Conservation (phyloP, 2,329 filamentous ascomycete species). For the Aspergillus caelatus region DNA sequence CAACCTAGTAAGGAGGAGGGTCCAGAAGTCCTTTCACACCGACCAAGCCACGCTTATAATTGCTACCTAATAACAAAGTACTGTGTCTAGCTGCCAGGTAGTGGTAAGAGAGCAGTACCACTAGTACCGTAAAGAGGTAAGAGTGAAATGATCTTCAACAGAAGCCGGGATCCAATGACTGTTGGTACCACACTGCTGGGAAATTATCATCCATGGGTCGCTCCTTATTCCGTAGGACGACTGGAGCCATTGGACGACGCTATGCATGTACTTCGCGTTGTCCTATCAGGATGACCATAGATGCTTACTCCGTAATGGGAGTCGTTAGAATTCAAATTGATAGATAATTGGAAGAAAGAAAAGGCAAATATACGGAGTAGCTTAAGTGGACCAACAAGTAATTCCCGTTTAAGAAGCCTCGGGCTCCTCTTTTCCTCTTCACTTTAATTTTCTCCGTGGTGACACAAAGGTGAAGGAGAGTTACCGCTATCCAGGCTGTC, state of each 20-base stretch:
- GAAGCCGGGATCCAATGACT: constrained; percentile 30
- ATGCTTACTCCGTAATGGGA: background rate
- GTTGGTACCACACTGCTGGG: constrained; percentile 31
- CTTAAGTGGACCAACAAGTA: background rate
- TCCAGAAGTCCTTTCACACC: background rate
- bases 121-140: constrained; percentile 11
- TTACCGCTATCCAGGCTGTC: constrained; percentile 27
- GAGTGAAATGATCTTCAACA: constrained; percentile 22
- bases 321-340: background rate
- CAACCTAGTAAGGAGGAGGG: background rate
- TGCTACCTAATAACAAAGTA: constrained; percentile 2
- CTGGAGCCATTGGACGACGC: constrained; percentile 6
- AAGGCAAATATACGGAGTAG: background rate
- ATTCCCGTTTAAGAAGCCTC: background rate
- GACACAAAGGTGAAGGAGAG: constrained; percentile 11
- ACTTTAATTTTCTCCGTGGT: background rate
- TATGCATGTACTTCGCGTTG: constrained; percentile 10
- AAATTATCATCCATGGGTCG: constrained; percentile 24
- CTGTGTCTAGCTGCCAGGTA: background rate
- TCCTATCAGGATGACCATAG: background rate
- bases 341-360: background rate
- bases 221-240: constrained; percentile 18
- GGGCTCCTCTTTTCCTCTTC: background rate
- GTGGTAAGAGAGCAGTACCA: constrained; percentile 2
- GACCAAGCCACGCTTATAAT: background rate